These are phyloP conservation scores for Megacollybia platyphylla DNA, from an alignment of 1,284 basidiomycete genomes.

Conservation along the genomic window DNA sequence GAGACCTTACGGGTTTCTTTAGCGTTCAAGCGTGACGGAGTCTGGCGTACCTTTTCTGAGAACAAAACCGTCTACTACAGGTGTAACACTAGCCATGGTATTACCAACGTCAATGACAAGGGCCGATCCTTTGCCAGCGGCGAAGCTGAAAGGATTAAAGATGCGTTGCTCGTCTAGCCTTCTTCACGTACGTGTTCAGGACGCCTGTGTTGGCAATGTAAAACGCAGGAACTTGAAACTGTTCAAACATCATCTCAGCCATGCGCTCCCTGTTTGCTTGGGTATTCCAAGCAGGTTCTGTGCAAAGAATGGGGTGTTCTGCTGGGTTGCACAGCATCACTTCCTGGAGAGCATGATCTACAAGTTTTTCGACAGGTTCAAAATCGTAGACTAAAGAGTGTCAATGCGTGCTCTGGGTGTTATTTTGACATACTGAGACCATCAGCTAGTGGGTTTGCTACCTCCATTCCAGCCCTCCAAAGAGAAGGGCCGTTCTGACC, in stretches of 20 bases:
- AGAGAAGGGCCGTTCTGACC: slow-evolving; percentile 89
- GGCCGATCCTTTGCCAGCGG: slow-evolving; percentile 92
- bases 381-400: slow-evolving; percentile 61
- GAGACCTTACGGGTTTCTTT: slow-evolving; percentile 37
- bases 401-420: slow-evolving; percentile 1
- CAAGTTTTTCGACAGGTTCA: slow-evolving; percentile 59
- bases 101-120: slow-evolving; percentile 92
- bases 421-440: slow-evolving; percentile 58
- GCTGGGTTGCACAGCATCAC: slow-evolving; percentile 61
- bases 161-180: neutral
- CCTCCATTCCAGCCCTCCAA: slow-evolving; percentile 83
- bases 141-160: slow-evolving; percentile 49
- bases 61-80: slow-evolving; percentile 96
- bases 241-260: slow-evolving; percentile 96
- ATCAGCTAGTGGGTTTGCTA: slow-evolving; percentile 76
- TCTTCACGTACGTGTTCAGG: slow-evolving; percentile 68
- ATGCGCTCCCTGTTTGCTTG: slow-evolving; percentile 81
- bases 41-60: slow-evolving; percentile 71
- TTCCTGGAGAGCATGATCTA: slow-evolving; percentile 66
- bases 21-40: neutral
- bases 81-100: slow-evolving; percentile 81
- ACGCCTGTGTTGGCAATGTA: slow-evolving; percentile 97
- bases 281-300: slow-evolving; percentile 96
- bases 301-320: slow-evolving; percentile 89
- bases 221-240: slow-evolving; percentile 89